Base-by-base conservation (phyloP, 768 basidiomycete genomes). In the Leccinellum albellum region DNA sequence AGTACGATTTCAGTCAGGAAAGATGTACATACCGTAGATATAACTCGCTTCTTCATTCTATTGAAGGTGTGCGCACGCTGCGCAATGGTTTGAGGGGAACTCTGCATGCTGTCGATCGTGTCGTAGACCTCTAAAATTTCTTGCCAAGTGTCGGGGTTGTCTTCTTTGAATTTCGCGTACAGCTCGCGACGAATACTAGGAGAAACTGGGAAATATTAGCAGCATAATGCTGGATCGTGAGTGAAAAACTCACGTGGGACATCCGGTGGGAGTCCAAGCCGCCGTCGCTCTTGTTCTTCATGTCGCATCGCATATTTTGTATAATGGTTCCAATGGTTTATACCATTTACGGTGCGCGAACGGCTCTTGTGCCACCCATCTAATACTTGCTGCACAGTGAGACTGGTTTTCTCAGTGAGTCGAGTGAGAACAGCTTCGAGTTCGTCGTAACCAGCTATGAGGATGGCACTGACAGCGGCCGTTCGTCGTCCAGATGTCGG, bases 291-390 rank as follows among this genome's bases (percentile, higher is more conserved):
- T 42, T 57, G 50, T 17, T 52, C 58, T 29, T 47, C 21, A 17
- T 59, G 50, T 23, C 45, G 51, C 24, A 33, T 23, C 3, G 56
- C n/a, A 24, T 59, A 59, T 2, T 33, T 54, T 9, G 17, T 4
- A 2, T 59, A 59, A 0, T 9, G n/a, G 17, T 59, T 59, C 55
- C 55, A 56, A 24, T 51, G 50, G 13, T 56, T 56, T 14, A 23
- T 51, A 0, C 23, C 32, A 12, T 45, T 37, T 1, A 52, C 32
- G 0, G 23, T n/a, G 17, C 37, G 31, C 14, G 28, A 31, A 17
- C 6, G 26, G 17, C 50, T 59, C 51, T 61, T 61, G 24, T 54
- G 47, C 50, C 57, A 61, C 3, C 52, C 53, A 6, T 53, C 45
- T 2, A 55, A 24, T 2, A 61, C 28, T 28, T 61, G 60, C 42